Evolutionary conservation across 2,329 filamentous ascomycete genomes (phyloP), one percentile per base, ranked within the genome.

Genomic region (Capronia coronata): DNA sequence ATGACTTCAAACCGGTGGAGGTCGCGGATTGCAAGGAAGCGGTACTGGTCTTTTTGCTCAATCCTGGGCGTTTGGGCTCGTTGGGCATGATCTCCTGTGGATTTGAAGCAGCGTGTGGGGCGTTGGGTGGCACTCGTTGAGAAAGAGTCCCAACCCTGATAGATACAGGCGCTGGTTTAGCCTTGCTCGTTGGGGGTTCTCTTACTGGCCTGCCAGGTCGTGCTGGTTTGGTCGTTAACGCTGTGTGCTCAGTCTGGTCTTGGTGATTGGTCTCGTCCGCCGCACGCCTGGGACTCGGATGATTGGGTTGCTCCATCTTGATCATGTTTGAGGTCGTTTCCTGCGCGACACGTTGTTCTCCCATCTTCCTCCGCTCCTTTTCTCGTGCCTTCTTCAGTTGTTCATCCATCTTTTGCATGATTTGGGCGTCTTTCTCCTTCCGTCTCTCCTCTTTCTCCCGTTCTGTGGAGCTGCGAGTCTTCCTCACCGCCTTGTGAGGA

Each of bases 1-100:
- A 80, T 60, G 75, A 78, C 65, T 85, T 87, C 46, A 89, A 72
- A 62, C 77, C 86, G 46, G 65, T 71, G 14, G 69, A 71, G 1
- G 75, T 75, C 23, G 47, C 19, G n/a, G 56, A 58, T 13, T 55
- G 51, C 13, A 59, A 23, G 10, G 56, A 59, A 2, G 77, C 69
- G 54, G 83, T 81, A 65, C 84, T 88, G 1, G 79, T 71, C 64
- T 88, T 90, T 64, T 77, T 80, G 54, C 73, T 77, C 25, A 77
- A 54, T 16, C 67, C 68, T 9, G 69, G 57, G 30, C 64, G 66
- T 58, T 76, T 78, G 1, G 71, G 55, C 65, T 70, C 64, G 66
- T 78, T 62, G 62, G 76, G 55, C 62, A 76, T 67, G 10, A 74
- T 74, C 50, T 84, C 84, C 50, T 82, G 77, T 13, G 79, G 68